These are phyloP conservation scores for Leishmania major DNA, from an alignment of 208 protist genomes.

Conservation along the genomic window DNA sequence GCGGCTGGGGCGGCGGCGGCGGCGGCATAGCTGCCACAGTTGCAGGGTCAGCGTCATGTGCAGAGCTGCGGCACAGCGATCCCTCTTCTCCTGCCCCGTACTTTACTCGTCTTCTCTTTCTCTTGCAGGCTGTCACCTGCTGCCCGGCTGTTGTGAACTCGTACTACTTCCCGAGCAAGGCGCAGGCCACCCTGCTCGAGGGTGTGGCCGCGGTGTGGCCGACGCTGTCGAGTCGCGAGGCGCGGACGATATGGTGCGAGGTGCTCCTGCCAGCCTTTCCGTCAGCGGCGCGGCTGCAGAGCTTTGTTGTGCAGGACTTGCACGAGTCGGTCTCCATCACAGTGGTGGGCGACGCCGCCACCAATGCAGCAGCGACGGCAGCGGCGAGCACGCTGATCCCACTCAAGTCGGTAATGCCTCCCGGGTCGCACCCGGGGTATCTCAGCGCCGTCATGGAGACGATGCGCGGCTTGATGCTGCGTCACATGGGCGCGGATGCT, in stretches of 20 bases:
- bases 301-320: slow-evolving; percentile 42
- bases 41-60: background rate
- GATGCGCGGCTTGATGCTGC: slow-evolving; percentile 34
- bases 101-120: slow-evolving; percentile 24
- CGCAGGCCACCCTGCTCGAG: slow-evolving; percentile 61
- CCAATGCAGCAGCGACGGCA: slow-evolving; percentile 6
- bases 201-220: slow-evolving; percentile 57
- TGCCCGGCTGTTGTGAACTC: slow-evolving; percentile 40
- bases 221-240: slow-evolving; percentile 37
- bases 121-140: slow-evolving; percentile 23
- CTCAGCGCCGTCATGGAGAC: slow-evolving; percentile 47
- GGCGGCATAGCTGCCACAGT: no score
- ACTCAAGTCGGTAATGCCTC: slow-evolving; percentile 41
- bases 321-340: background rate
- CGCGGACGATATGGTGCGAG: slow-evolving; percentile 32
- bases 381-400: slow-evolving; percentile 15
- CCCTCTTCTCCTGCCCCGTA: slow-evolving; percentile 3
- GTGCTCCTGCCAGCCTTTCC: slow-evolving; percentile 59
- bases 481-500: slow-evolving; percentile 7
- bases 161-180: slow-evolving; percentile 74
- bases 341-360: background rate
- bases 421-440: slow-evolving; percentile 56
- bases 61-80: background rate
- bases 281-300: slow-evolving; percentile 21
- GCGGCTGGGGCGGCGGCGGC: slow-evolving; percentile 4